Percentiles rank a stretch among this genome's conserved stretches.
These are phyloP conservation scores for Akebia trifoliata DNA, from an alignment of 164 flowering plant species.

Conservation along the genomic window DNA sequence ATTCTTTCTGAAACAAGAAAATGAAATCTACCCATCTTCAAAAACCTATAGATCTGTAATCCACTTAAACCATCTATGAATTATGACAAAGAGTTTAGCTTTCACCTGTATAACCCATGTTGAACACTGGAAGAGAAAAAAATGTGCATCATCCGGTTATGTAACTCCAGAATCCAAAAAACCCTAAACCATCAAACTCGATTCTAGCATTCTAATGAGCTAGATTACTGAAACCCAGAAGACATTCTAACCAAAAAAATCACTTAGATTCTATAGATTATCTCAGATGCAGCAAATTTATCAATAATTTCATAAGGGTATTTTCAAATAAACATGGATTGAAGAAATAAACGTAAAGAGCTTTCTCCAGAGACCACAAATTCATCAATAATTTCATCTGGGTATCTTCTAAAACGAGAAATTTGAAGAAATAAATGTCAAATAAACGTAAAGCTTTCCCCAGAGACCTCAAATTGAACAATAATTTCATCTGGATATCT, in stretches of 20 bases:
- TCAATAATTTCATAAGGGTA: conserved; percentile 3
- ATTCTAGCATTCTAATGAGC: neutral
- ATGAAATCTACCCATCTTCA: neutral
- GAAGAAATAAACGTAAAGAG: neutral
- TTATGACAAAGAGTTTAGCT: neutral
- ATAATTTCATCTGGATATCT: conserved; percentile 22
- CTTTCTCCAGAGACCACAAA: neutral
- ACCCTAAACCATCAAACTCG: conserved; percentile 5
- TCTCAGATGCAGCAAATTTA: neutral
- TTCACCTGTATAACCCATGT: neutral
- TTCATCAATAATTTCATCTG: neutral
- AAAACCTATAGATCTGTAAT: neutral
- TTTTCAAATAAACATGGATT: neutral
- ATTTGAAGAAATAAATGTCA: neutral
- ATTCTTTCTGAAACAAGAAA: neutral
- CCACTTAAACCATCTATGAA: neutral
- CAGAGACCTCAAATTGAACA: too few relatives aligned
- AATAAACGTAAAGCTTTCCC: neutral
- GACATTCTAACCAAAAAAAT: neutral
- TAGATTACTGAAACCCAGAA: neutral
- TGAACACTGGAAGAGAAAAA: neutral
- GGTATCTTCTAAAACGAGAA: neutral
- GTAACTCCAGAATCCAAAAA: conserved; percentile 5
- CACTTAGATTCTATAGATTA: neutral
- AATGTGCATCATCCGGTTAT: neutral